These are phyloP conservation scores for Colletotrichum liaoningense DNA, from an alignment of 2,329 filamentous ascomycete genomes.

Conservation along the genomic window DNA sequence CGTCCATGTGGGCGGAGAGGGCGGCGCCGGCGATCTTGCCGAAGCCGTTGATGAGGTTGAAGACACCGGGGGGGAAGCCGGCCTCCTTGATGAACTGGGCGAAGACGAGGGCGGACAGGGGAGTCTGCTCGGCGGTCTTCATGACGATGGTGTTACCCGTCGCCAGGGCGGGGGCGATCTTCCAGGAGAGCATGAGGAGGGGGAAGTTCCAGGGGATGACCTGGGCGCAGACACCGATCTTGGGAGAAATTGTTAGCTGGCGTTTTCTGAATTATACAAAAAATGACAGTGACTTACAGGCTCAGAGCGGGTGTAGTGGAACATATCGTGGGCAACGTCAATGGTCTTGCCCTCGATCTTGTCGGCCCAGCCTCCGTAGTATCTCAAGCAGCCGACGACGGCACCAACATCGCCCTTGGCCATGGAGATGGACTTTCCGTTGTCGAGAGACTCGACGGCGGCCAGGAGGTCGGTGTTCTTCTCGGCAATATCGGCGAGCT, in stretches of 20 bases:
- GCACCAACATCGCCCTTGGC: slow-evolving; percentile 80
- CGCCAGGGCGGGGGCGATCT: slow-evolving; percentile 80
- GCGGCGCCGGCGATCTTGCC: slow-evolving; percentile 83
- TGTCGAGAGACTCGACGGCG: slow-evolving; percentile 87
- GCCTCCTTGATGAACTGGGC: slow-evolving; percentile 77
- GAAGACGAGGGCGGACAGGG: slow-evolving; percentile 75
- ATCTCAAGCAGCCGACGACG: slow-evolving; percentile 76
- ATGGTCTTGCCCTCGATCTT: slow-evolving; percentile 92
- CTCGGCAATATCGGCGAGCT: slow-evolving; percentile 85
- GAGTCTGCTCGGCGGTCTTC: slow-evolving; percentile 83
- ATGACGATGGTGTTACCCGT: slow-evolving; percentile 79
- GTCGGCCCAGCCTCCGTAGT: slow-evolving; percentile 85
- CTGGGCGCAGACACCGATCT: slow-evolving; percentile 84
- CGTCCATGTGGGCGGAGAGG: slow-evolving; percentile 79
- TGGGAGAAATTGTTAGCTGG: not conserved
- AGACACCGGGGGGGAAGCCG: slow-evolving; percentile 81
- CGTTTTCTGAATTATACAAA: too few relatives aligned
- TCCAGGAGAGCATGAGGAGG: slow-evolving; percentile 84
- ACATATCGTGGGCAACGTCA: slow-evolving; percentile 80
- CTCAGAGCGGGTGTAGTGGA: slow-evolving; percentile 86
- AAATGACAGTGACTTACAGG: slow-evolving; percentile 59
- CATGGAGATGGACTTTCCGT: slow-evolving; percentile 84
- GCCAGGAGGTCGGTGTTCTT: slow-evolving; percentile 82
- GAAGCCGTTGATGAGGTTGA: slow-evolving; percentile 83
- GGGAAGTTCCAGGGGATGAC: slow-evolving; percentile 94